Evolutionary conservation across 2,329 filamentous ascomycete species (phyloP), one percentile per base, ranked within the genome.

Genomic region (Colletotrichum sojae): DNA sequence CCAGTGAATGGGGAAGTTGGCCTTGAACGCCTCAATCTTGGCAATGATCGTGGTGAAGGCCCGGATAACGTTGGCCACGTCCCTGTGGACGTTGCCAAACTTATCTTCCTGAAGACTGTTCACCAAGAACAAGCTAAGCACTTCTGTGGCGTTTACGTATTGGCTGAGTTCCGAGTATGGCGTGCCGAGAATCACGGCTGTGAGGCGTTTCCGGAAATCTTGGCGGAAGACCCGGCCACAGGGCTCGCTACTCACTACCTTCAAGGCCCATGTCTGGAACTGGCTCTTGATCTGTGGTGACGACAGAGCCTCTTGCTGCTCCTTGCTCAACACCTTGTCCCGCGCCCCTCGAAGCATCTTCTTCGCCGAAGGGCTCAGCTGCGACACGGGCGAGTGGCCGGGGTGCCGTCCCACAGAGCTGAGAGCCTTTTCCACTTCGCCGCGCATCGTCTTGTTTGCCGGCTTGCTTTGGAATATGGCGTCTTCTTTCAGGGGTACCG

Each of bases 71-170:
- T 82, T 82, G 1, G 92, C 89, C 2, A 98, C 90, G 72, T 96
- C 93, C 51, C 90, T 86, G 73, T 97, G 92, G n/a, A 97, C 95
- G 73, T 93, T 92, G 15, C 95, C 95, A 76, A 90, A 96, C 54
- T 87, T 87, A 77, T 98, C 95, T 79, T 98, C 95, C 4, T 84
- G 83, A 62, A 98, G 81, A 78, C 92, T 95, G 71, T 88, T 88
- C 4, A 94, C 87, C 0, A 93, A 88, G 31, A 98, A 85, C 57
- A 87, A 85, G 13, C 89, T 89, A 46, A 96, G 82, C 0, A 91
- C 88, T 68, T 90, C 89, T n/a, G 91, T 85, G 1, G 93, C 92
- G 76, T 95, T 90, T 58, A 92, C 80, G 73, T 94, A 91, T 16
- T 92, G 82, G 36, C 88, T 88, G 1, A 89, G 83, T 75, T 92